phyloP scores from a whole-genome alignment of 2,329 filamentous ascomycete species.

The Verticillium zaregamsianum region DNA sequence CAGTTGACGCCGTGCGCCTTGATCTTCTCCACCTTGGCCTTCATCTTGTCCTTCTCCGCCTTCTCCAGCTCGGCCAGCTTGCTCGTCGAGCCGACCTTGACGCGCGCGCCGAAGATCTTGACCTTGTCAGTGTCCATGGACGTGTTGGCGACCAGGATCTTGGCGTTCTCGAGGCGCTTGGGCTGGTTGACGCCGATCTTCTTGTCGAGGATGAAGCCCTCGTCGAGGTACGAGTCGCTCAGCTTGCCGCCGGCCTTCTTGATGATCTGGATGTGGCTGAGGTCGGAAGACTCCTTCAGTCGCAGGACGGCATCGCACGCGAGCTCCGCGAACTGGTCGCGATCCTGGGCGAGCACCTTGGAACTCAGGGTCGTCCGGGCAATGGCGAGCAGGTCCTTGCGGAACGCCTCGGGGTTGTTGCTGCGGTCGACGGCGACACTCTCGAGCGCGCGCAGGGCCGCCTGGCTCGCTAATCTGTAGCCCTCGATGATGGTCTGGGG shows the following conservation, averaged over 20 bases:
- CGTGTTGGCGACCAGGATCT: slow-evolving; percentile 96
- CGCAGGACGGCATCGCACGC: slow-evolving; percentile 89
- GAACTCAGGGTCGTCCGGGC: slow-evolving; percentile 94
- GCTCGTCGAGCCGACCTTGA: slow-evolving; percentile 94
- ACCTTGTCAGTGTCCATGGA: slow-evolving; percentile 99
- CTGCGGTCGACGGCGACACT: slow-evolving; percentile 86
- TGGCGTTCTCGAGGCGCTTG: slow-evolving; percentile 94
- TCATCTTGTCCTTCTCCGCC: slow-evolving; percentile 99
- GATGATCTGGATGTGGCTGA: slow-evolving; percentile 98
- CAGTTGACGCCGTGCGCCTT: slow-evolving; percentile 99
- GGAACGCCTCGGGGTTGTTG: slow-evolving; percentile 76
- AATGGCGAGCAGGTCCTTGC: slow-evolving; percentile 84
- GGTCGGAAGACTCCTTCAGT: slow-evolving; percentile 83
- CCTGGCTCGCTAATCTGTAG: slow-evolving; percentile 92
- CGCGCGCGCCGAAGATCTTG: slow-evolving; percentile 96
- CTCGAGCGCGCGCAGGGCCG: slow-evolving; percentile 80
- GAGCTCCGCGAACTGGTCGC: slow-evolving; percentile 83
- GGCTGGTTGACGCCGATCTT: slow-evolving; percentile 99
- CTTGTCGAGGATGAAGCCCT: slow-evolving; percentile 98
- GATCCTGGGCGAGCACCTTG: slow-evolving; percentile 92
- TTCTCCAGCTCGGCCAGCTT: slow-evolving; percentile 98
- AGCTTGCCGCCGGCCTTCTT: slow-evolving; percentile 99
- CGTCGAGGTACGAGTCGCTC: slow-evolving; percentile 94
- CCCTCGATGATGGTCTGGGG: slow-evolving; percentile 99
- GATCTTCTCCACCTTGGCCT: slow-evolving; percentile 97